Percentiles rank a stretch among this genome's conserved stretches.
Evolutionary conservation across 75 land plant species (phyloP).

Genomic region (Azolla pinnata): DNA sequence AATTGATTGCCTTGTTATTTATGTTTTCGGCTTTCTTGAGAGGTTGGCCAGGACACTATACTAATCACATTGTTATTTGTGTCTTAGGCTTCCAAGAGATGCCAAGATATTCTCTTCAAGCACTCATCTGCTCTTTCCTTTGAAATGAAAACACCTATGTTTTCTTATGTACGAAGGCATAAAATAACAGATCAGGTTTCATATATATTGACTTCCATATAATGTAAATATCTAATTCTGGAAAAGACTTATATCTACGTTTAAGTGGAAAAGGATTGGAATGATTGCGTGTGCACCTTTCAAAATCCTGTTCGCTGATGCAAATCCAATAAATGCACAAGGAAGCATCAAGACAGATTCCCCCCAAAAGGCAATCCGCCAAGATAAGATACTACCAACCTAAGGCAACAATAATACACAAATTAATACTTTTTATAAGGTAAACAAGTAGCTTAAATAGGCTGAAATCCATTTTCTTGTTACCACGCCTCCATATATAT

Average conservation of each 20-base stretch:
- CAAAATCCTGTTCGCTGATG: slow-evolving; percentile 14
- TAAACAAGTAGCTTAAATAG: background rate
- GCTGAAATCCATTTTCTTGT: slow-evolving; percentile 11
- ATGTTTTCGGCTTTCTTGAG: too few relatives aligned
- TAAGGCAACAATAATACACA: too few relatives aligned
- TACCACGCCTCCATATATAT: slow-evolving; percentile 95
- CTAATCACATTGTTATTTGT: too few relatives aligned
- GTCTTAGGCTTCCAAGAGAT: too few relatives aligned
- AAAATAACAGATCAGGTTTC: too few relatives aligned
- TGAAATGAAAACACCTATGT: too few relatives aligned
- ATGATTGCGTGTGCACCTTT: slow-evolving; percentile 4
- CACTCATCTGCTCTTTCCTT: too few relatives aligned
- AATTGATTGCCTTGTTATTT: too few relatives aligned
- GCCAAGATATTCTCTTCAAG: too few relatives aligned
- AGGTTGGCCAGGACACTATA: too few relatives aligned
- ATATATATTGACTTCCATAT: slow-evolving; percentile 60
- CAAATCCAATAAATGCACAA: slow-evolving; percentile 79
- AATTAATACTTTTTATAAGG: background rate
- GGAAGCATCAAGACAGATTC: slow-evolving; percentile 92
- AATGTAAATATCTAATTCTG: background rate
- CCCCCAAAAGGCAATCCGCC: slow-evolving; percentile 87
- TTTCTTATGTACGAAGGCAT: too few relatives aligned
- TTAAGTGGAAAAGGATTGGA: background rate
- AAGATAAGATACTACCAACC: slow-evolving; percentile 63
- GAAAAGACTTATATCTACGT: background rate